Evolutionary conservation across 2,329 filamentous ascomycete genomes (phyloP).

Genomic region (Penicillium brevicompactum): DNA sequence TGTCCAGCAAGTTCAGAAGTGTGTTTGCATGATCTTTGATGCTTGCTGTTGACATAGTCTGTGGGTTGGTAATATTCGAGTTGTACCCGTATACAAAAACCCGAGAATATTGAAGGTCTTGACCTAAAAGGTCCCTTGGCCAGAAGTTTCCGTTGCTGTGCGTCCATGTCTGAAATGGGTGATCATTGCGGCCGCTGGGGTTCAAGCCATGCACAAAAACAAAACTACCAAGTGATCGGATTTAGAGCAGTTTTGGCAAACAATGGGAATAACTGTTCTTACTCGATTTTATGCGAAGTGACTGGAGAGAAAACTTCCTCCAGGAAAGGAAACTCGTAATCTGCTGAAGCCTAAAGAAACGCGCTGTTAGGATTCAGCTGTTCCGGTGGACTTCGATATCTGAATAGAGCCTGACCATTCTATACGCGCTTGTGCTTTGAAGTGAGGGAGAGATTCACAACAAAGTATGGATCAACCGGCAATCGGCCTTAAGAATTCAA

Average conservation of each 20-base stretch:
- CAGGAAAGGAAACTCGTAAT: constrained; percentile 34
- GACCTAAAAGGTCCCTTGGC: constrained; percentile 21
- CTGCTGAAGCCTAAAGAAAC: constrained; percentile 13
- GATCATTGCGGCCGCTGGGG: constrained; percentile 32
- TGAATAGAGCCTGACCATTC: background rate
- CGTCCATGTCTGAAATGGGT: constrained; percentile 37
- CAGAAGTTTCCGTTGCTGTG: constrained; percentile 27
- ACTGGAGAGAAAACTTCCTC: constrained; percentile 31
- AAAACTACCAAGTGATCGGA: constrained; percentile 17
- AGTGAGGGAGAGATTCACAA: background rate
- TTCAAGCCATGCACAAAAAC: constrained; percentile 38
- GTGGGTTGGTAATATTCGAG: constrained; percentile 32
- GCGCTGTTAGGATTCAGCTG: background rate
- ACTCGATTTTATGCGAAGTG: constrained; percentile 32
- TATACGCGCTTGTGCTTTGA: background rate
- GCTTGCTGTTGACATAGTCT: constrained; percentile 36
- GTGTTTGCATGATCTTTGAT: constrained; percentile 40
- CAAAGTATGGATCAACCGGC: background rate
- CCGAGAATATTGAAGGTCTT: constrained; percentile 32
- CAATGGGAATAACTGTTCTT: background rate
- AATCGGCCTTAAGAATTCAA: too few species aligned
- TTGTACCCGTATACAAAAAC: constrained; percentile 39
- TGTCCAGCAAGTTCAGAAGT: constrained; percentile 33
- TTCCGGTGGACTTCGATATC: background rate
- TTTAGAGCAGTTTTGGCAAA: background rate